Conservation (phyloP, 176 grass and related monocot genomes). For the Carex scoparia region DNA sequence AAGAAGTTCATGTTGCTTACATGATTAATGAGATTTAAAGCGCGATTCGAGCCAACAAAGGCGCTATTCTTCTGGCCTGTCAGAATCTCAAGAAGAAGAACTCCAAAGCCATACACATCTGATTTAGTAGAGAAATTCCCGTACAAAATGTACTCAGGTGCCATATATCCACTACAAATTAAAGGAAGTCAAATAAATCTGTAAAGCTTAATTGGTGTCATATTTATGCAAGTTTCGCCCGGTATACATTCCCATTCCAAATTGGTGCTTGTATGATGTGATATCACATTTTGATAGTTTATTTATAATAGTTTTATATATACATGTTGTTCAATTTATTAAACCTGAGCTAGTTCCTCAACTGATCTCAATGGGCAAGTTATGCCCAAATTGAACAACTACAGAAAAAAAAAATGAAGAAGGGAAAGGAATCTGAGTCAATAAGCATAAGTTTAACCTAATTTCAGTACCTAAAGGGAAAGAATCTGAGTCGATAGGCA, state of each 20-base stretch:
- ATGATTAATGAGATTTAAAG: slow-evolving; percentile 14
- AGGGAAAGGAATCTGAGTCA: too few species aligned
- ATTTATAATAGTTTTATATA: too few species aligned
- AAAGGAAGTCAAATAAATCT: neutral
- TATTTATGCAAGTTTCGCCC: neutral
- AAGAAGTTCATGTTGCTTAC: neutral
- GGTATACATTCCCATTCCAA: too few species aligned
- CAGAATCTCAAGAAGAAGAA: slow-evolving; percentile 21
- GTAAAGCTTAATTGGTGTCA: neutral
- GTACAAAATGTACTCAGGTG: slow-evolving; percentile 10
- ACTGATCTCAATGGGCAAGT: neutral
- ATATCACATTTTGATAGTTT: neutral
- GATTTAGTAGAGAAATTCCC: slow-evolving; percentile 20
- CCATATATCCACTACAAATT: slow-evolving; percentile 18
- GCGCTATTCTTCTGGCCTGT: slow-evolving; percentile 19
- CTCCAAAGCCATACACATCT: slow-evolving; percentile 18
- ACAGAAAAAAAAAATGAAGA: neutral
- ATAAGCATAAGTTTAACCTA: neutral
- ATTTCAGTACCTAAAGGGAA: neutral
- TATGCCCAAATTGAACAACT: neutral
- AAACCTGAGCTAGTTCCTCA: neutral
- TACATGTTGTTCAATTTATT: neutral
- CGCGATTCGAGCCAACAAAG: neutral
- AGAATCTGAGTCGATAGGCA: neutral
- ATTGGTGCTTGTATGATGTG: too few species aligned